phyloP scores from a whole-genome alignment of 2,329 filamentous ascomycete genomes.

The Epichloe bromicola region DNA sequence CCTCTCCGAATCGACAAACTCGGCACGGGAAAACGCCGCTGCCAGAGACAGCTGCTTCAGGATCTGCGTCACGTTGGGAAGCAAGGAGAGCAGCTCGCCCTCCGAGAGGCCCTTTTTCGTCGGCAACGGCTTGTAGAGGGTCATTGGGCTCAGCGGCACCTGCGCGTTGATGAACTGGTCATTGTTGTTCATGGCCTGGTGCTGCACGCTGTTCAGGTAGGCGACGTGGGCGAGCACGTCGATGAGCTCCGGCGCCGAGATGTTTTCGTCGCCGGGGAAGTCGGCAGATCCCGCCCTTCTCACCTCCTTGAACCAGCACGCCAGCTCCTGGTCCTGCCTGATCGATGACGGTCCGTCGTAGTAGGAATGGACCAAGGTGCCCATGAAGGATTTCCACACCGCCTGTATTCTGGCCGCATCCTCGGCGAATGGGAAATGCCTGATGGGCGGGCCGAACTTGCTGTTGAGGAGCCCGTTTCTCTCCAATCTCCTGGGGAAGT shows the following conservation, averaged over 20 bases:
- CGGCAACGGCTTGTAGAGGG: slow-evolving; percentile 27
- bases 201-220: slow-evolving; percentile 17
- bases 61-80: slow-evolving; percentile 19
- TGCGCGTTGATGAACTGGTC: slow-evolving; percentile 22
- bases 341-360: slow-evolving; percentile 23
- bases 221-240: slow-evolving; percentile 26
- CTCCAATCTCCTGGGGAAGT: slow-evolving; percentile 24
- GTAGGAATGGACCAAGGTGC: slow-evolving; percentile 29
- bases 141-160: slow-evolving; percentile 28
- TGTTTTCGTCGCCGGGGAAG: slow-evolving; percentile 22
- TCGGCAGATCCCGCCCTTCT: slow-evolving; percentile 24
- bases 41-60: slow-evolving; percentile 24
- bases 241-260: slow-evolving; percentile 17
- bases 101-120: slow-evolving; percentile 23
- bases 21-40: slow-evolving; percentile 28
- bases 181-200: slow-evolving; percentile 31
- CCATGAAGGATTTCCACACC: slow-evolving; percentile 25
- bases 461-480: slow-evolving; percentile 27
- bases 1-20: slow-evolving; percentile 20
- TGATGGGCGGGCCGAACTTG: slow-evolving; percentile 21
- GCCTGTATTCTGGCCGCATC: slow-evolving; percentile 25
- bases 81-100: slow-evolving; percentile 19
- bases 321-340: slow-evolving; percentile 25
- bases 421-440: slow-evolving; percentile 31
- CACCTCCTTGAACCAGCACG: slow-evolving; percentile 31